Percentiles rank a stretch among this genome's conserved stretches.
Conservation (phyloP, 352 stramenopile genomes). For the Phytophthora fragariaefolia region DNA sequence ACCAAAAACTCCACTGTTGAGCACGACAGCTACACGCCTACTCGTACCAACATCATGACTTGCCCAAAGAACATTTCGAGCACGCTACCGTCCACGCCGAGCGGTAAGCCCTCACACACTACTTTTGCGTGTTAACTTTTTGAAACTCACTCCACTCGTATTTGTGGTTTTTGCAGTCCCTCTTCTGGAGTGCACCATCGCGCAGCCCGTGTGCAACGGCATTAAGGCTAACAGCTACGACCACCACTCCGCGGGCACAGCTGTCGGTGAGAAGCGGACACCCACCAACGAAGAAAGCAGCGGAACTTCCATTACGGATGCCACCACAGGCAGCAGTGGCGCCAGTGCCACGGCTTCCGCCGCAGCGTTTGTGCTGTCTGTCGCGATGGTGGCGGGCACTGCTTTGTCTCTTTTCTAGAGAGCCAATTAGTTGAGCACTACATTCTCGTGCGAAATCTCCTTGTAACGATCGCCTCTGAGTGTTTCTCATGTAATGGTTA, state of each 20-base stretch:
- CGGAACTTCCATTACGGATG: not conserved
- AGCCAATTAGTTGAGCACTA: not conserved
- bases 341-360: slow-evolving; percentile 13
- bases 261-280: slow-evolving; percentile 36
- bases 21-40: slow-evolving; percentile 48
- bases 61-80: slow-evolving; percentile 58
- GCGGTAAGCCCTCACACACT: slow-evolving; percentile 21
- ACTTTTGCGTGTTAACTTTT: not conserved
- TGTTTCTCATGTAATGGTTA: slow-evolving; percentile 17
- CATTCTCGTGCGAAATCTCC: not conserved
- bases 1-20: slow-evolving; percentile 56
- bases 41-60: slow-evolving; percentile 37
- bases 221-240: slow-evolving; percentile 41
- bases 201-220: slow-evolving; percentile 50
- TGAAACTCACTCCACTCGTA: not conserved
- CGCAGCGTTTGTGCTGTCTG: slow-evolving; percentile 22
- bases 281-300: slow-evolving; percentile 36
- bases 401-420: slow-evolving; percentile 34
- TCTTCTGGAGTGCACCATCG: slow-evolving; percentile 42
- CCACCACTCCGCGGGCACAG: slow-evolving; percentile 16
- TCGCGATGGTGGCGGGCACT: slow-evolving; percentile 23
- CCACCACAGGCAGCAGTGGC: slow-evolving; percentile 11
- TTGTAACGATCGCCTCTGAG: not conserved
- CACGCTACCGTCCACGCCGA: slow-evolving; percentile 45
- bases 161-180: slow-evolving; percentile 22